Percentiles rank a stretch among this genome's conserved stretches.
Conservation (phyloP, 2,329 filamentous ascomycete genomes). For the Fonsecaea monophora region DNA sequence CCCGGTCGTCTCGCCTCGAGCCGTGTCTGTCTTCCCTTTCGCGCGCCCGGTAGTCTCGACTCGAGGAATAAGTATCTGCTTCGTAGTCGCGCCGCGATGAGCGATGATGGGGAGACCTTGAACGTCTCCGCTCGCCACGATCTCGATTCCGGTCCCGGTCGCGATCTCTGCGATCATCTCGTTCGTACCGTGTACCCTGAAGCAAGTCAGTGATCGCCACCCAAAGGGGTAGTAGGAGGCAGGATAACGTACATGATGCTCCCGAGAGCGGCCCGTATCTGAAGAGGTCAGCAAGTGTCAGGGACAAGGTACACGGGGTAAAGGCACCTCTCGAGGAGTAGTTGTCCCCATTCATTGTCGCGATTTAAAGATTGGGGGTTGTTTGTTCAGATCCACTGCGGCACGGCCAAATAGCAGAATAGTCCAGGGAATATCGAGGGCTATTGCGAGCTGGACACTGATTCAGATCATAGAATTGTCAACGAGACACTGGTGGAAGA, state of each 20-base stretch:
- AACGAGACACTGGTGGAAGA: neutral
- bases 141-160: constrained; percentile 51
- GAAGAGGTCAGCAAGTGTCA: constrained; percentile 44
- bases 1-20: constrained; percentile 70
- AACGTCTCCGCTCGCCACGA: constrained; percentile 69
- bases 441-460: neutral
- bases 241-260: constrained; percentile 55
- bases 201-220: constrained; percentile 37
- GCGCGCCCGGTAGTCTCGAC: constrained; percentile 87
- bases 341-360: constrained; percentile 82
- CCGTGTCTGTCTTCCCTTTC: constrained; percentile 93
- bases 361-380: constrained; percentile 16
- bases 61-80: constrained; percentile 87
- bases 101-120: constrained; percentile 81
- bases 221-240: neutral
- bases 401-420: neutral
- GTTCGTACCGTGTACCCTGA: constrained; percentile 57
- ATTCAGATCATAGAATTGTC: neutral
- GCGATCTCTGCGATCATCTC: constrained; percentile 51
- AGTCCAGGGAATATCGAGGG: neutral
- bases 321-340: constrained; percentile 77
- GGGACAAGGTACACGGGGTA: constrained; percentile 9
- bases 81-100: constrained; percentile 73
- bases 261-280: constrained; percentile 61
- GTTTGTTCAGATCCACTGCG: neutral